Conservation (phyloP, 176 grass and related monocot genomes). For the Avena atlantica region DNA sequence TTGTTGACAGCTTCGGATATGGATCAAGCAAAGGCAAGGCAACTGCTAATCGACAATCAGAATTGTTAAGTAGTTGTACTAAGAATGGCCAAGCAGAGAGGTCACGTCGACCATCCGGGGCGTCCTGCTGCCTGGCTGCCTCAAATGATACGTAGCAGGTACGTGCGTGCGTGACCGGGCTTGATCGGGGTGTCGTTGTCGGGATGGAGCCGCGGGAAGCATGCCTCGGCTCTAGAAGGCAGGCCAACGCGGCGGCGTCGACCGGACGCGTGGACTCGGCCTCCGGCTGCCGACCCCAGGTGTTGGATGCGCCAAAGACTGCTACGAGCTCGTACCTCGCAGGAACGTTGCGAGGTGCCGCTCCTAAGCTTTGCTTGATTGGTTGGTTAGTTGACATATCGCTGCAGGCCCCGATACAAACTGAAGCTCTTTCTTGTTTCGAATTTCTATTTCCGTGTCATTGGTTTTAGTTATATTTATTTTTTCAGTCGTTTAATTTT, state of each 20-base stretch:
- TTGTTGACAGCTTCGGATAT: slow-evolving; percentile 16
- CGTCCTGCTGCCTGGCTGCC: neutral
- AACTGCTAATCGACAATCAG: neutral
- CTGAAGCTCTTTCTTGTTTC: too few relatives aligned
- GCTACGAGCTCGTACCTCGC: neutral
- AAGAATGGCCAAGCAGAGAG: slow-evolving; percentile 9
- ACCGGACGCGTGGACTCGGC: slow-evolving; percentile 27
- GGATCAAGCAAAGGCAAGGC: neutral
- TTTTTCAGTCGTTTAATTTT: too few relatives aligned
- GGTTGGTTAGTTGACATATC: too few relatives aligned
- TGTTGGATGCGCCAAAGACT: neutral
- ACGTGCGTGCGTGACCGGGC: neutral
- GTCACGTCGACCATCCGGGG: neutral
- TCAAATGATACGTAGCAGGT: neutral
- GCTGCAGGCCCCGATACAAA: too few relatives aligned
- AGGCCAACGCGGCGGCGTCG: neutral
- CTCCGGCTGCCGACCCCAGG: neutral
- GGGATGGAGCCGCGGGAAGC: neutral
- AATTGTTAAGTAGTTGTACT: neutral
- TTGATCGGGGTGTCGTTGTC: neutral
- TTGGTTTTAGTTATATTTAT: too few relatives aligned
- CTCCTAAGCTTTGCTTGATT: neutral
- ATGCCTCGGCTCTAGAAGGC: slow-evolving; percentile 39
- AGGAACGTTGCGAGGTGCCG: neutral
- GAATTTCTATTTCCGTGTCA: too few relatives aligned